Base-by-base conservation (phyloP, 768 basidiomycete genomes). In the Xerocomus potaroensis region DNA sequence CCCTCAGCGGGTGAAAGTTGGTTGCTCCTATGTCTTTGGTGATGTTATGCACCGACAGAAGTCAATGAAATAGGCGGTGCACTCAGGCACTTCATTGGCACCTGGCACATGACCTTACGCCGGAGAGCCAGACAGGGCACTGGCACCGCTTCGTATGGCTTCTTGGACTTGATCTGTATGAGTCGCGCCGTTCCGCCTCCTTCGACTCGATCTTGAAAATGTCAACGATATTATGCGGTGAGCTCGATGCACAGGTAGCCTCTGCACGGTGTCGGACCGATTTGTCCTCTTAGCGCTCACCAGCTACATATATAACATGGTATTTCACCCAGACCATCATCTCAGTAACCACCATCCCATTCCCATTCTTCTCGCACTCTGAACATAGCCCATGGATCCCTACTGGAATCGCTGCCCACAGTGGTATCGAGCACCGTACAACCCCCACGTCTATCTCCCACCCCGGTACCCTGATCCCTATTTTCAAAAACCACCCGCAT, bases 361-460 rank as follows among this genome's bases (percentile, higher is more conserved):
- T 50, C 53, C 16, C 51, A 34, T 42, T 22, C 32, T 30, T 32
- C 23, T n/a, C 15, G 5, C 33, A 47, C 40, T 26, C 23, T 41
- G 34, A 16, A n/a, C n/a, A n/a, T n/a, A n/a, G n/a, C n/a, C n/a
- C 41, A 65, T 65, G 64, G 49, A 62, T 55, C 62, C 57, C 39
- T 27, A 54, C 39, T 27, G 36, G 23, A 58, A 55, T 29, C 48
- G 24, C 8, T 48, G 46, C 34, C 50, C 61, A 21, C 37, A 39
- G n/a, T 65, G 55, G 51, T 58, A 60, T 42, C 63, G 51, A 32
- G 49, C 59, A 12, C 47, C 50, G 21, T 66, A 64, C 32, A 66
- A 65, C 8, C 66, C 64, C 0, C 59, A 62, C 22, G 49, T 68
- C 31, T 68, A 64, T 31, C 29, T 61, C 18, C 64, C 64, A 41